phyloP scores from a whole-genome alignment of 768 basidiomycete genomes.

The Phylloporus scabripes region DNA sequence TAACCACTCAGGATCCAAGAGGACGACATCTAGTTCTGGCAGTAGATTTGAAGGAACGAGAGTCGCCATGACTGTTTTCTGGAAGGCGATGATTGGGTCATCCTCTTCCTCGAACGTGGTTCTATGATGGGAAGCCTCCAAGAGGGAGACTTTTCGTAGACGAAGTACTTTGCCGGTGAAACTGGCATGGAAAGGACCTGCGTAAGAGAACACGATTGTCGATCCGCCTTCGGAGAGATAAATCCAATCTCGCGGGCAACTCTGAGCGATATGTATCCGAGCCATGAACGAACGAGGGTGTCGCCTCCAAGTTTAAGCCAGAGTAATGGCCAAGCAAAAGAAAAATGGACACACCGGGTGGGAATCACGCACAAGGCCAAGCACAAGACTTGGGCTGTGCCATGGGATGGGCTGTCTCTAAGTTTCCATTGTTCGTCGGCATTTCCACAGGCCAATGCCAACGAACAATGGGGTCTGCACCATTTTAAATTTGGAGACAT shows the following conservation, averaged over 20 bases:
- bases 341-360: too few relatives aligned
- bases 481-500: not conserved
- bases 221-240: slow-evolving; percentile 94
- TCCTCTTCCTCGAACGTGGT: slow-evolving; percentile 32
- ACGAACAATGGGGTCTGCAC: slow-evolving; percentile 17
- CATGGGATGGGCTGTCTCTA: too few relatives aligned
- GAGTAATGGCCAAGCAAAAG: too few relatives aligned
- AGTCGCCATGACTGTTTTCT: slow-evolving; percentile 54
- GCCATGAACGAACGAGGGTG: slow-evolving; percentile 3
- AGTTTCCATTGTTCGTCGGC: not conserved
- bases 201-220: slow-evolving; percentile 82
- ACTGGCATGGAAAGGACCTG: slow-evolving; percentile 44
- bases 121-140: slow-evolving; percentile 8
- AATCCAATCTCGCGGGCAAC: slow-evolving; percentile 55
- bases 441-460: not conserved
- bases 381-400: too few relatives aligned
- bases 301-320: too few relatives aligned
- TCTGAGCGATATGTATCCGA: slow-evolving; percentile 20
- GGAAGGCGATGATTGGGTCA: slow-evolving; percentile 49
- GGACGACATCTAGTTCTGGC: slow-evolving; percentile 49
- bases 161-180: slow-evolving; percentile 70
- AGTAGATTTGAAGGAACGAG: slow-evolving; percentile 60
- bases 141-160: slow-evolving; percentile 53
- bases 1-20: slow-evolving; percentile 53
- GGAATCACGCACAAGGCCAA: too few relatives aligned